Percentiles rank a stretch among this genome's conserved stretches.
phyloP scores from a whole-genome alignment of 768 basidiomycete species.

The Gymnopilus junonius region DNA sequence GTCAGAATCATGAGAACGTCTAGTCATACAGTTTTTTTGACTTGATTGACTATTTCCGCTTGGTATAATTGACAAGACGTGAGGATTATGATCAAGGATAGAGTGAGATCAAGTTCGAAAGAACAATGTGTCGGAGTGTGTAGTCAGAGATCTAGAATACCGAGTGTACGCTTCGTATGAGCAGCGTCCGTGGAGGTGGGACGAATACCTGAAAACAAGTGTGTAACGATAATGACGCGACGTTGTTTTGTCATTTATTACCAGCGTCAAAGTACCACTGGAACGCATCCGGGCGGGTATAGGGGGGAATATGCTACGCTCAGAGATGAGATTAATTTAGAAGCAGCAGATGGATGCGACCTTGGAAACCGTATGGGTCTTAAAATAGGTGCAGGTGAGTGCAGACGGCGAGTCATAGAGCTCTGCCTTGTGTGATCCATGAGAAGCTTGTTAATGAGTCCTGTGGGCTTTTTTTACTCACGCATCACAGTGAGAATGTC shows the following conservation, averaged over 20 bases:
- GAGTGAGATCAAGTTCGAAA: slow-evolving; percentile 10
- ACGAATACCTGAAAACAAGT: neutral
- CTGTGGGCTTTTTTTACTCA: slow-evolving; percentile 22
- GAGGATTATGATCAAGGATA: neutral
- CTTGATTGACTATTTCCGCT: neutral
- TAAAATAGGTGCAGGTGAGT: slow-evolving; percentile 10
- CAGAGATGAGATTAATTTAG: neutral
- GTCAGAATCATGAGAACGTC: neutral
- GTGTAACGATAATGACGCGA: neutral
- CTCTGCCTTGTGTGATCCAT: slow-evolving; percentile 9
- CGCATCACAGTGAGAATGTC: slow-evolving; percentile 25
- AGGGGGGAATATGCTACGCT: neutral
- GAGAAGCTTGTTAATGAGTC: slow-evolving; percentile 4
- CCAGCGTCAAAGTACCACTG: neutral
- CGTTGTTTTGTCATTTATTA: neutral
- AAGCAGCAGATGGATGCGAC: neutral
- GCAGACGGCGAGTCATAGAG: slow-evolving; percentile 21
- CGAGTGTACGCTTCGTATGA: neutral
- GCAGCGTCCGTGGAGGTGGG: neutral
- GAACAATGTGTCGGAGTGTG: slow-evolving; percentile 13
- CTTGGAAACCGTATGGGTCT: slow-evolving; percentile 17
- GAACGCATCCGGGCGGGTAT: no score
- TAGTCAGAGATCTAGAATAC: neutral
- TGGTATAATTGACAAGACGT: neutral
- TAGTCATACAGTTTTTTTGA: neutral